Percentiles rank a stretch among this genome's conserved stretches.
These are phyloP conservation scores for Zostera marina DNA, from an alignment of 116 monocot species.

Conservation along the genomic window DNA sequence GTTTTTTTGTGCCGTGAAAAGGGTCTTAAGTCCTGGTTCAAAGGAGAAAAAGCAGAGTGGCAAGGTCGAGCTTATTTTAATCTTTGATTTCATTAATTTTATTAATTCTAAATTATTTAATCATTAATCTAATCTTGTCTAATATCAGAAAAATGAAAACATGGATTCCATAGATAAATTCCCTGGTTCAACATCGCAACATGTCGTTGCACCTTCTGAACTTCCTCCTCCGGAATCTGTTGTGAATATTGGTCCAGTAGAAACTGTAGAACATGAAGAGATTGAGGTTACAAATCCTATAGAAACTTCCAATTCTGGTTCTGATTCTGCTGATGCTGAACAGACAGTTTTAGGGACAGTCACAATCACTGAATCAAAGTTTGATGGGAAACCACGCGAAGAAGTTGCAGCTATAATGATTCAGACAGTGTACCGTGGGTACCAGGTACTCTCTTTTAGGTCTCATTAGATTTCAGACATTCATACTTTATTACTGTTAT, in stretches of 20 bases:
- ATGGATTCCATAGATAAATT: not conserved
- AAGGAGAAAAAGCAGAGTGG: slow-evolving; percentile 8
- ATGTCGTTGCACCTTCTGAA: not conserved
- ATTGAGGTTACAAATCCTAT: not conserved
- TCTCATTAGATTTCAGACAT: not conserved
- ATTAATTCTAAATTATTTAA: not conserved
- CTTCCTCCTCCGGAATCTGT: not conserved
- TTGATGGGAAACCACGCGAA: slow-evolving; percentile 7
- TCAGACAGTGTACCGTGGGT: slow-evolving; percentile 12
- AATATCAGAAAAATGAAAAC: slow-evolving; percentile 3
- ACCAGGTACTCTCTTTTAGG: slow-evolving; percentile 6
- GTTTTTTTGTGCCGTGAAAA: slow-evolving; percentile 16
- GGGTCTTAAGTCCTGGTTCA: slow-evolving; percentile 15
- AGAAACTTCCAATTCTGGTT: slow-evolving; percentile 1
- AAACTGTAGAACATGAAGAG: not conserved
- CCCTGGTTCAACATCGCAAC: slow-evolving; percentile 6
- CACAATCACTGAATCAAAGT: not conserved
- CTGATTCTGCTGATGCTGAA: not conserved
- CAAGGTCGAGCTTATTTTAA: not conserved
- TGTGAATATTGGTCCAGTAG: not conserved
- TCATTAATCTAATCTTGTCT: not conserved
- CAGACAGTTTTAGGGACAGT: slow-evolving; percentile 8
- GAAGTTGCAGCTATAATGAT: slow-evolving; percentile 16
- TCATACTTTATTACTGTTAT: not conserved
- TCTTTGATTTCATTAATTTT: not conserved